These are phyloP conservation scores for Suillus sp. DNA, from an alignment of 768 basidiomycete species.

Conservation along the genomic window DNA sequence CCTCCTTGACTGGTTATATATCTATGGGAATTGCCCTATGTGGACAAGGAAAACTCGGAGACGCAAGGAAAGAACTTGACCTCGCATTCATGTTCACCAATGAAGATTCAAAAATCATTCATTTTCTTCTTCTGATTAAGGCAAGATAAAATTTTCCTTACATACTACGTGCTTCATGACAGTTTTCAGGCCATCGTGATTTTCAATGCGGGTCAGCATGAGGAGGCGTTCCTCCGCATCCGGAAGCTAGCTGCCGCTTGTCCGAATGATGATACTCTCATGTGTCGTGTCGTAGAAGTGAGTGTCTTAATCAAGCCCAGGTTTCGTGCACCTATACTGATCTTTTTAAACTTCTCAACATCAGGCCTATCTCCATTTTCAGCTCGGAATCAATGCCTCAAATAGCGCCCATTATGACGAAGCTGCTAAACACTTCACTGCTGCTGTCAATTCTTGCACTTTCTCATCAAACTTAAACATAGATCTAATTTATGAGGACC, in stretches of 20 bases:
- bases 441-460: background rate
- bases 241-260: background rate
- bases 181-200: background rate
- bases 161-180: background rate
- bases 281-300: background rate
- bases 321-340: background rate
- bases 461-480: background rate
- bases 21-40: background rate
- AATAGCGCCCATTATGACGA: background rate
- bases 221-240: background rate
- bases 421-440: background rate
- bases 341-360: background rate
- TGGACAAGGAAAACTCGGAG: background rate
- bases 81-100: background rate
- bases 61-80: background rate
- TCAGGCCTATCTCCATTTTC: background rate
- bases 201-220: background rate
- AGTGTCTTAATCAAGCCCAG: background rate
- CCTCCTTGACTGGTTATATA: background rate
- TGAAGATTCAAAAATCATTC: background rate
- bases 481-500: background rate
- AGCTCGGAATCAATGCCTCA: background rate
- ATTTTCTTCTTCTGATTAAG: background rate
- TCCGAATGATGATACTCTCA: background rate
- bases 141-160: background rate